phyloP scores from a whole-genome alignment of 495 filamentous ascomycete species.

The Talaromyces adpressus region DNA sequence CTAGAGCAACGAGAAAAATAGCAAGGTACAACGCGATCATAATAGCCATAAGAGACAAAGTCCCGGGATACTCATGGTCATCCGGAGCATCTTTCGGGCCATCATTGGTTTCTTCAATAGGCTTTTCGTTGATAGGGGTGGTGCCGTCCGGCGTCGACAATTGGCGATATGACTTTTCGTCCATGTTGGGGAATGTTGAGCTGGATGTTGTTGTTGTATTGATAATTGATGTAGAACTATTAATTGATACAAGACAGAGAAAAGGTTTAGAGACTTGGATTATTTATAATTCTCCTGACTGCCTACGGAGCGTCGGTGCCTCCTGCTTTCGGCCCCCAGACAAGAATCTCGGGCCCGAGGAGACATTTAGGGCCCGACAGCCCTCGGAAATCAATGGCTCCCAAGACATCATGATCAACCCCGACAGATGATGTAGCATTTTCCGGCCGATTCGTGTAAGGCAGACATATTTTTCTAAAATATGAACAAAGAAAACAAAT shows the following conservation, averaged over 20 bases:
- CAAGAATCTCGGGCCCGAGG: not conserved
- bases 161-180: not conserved
- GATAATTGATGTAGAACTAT: not conserved
- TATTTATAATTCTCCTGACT: not conserved
- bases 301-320: not conserved
- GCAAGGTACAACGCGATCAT: slow-evolving; percentile 23
- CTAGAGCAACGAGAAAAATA: slow-evolving; percentile 28
- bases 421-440: not conserved
- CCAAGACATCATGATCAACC: not conserved
- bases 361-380: not conserved
- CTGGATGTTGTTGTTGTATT: not conserved
- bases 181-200: not conserved
- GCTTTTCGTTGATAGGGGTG: not conserved
- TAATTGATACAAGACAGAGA: not conserved
- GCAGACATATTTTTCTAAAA: not conserved
- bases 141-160: not conserved
- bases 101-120: not conserved
- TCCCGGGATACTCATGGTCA: slow-evolving; percentile 16
- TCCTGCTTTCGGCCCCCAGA: not conserved
- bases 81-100: not conserved
- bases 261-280: not conserved
- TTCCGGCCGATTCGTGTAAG: not conserved
- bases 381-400: not conserved
- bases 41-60: slow-evolving; percentile 14
- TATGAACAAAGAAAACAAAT: not conserved